These are phyloP conservation scores for Penicillium sp. DNA, from an alignment of 2,329 filamentous ascomycete species.

Conservation along the genomic window DNA sequence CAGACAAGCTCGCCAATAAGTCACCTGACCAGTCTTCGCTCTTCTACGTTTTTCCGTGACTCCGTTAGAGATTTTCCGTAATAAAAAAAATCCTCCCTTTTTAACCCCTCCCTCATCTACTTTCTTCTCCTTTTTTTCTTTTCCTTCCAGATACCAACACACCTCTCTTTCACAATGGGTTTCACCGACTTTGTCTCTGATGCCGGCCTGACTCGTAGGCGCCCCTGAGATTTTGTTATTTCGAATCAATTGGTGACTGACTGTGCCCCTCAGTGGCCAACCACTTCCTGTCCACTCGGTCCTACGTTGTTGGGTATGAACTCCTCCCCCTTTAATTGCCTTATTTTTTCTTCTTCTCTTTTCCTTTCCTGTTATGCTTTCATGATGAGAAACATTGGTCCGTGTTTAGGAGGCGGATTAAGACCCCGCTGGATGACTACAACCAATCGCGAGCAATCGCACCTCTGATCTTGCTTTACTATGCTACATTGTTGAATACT, in stretches of 20 bases:
- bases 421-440: constrained; percentile 83
- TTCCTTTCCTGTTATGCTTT: constrained; percentile 28
- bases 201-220: constrained; percentile 60
- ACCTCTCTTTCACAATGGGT: constrained; percentile 55
- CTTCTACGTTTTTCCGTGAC: constrained; percentile 20
- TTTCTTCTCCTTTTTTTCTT: constrained; percentile 22
- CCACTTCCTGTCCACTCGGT: constrained; percentile 58
- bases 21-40: constrained; percentile 6
- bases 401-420: constrained; percentile 94
- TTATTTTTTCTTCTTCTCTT: constrained; percentile 21
- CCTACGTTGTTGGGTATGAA: constrained; percentile 79
- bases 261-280: constrained; percentile 44
- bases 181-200: constrained; percentile 66
- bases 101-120: constrained; percentile 34
- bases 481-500: constrained; percentile 3
- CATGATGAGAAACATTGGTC: constrained; percentile 89
- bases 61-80: constrained; percentile 13
- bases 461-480: constrained; percentile 62
- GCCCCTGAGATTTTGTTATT: constrained; percentile 24
- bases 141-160: constrained; percentile 22
- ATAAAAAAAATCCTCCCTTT: constrained; percentile 31
- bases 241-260: constrained; percentile 30
- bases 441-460: constrained; percentile 70
- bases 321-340: constrained; percentile 9
- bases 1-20: constrained; percentile 26